Conservation (phyloP, 2,329 filamentous ascomycete species). For the Apiospora saccharicola region DNA sequence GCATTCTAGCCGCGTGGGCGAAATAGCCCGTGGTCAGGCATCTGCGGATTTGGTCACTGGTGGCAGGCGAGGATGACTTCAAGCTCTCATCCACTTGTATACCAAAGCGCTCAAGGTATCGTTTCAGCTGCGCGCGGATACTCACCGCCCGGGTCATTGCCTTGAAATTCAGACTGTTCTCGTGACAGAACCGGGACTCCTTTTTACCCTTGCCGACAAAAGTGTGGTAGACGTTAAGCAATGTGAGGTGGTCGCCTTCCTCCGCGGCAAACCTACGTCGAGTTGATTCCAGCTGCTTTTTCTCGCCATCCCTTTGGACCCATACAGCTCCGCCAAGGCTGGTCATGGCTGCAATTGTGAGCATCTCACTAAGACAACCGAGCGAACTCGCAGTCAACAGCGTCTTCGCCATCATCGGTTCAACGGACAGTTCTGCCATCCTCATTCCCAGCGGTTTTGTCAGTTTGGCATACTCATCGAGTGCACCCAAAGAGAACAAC, state of each 20-base stretch:
- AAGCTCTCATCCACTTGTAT: constrained; percentile 72
- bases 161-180: constrained; percentile 88
- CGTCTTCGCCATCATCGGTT: constrained; percentile 95
- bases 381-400: constrained; percentile 79
- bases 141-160: constrained; percentile 82
- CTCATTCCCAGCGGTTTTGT: constrained; percentile 85
- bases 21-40: constrained; percentile 93
- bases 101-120: constrained; percentile 86
- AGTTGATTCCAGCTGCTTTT: constrained; percentile 76
- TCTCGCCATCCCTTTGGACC: constrained; percentile 80
- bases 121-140: constrained; percentile 84
- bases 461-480: constrained; percentile 90
- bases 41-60: constrained; percentile 78
- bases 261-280: constrained; percentile 86
- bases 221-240: constrained; percentile 91
- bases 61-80: constrained; percentile 45
- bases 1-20: constrained; percentile 92
- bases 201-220: constrained; percentile 86
- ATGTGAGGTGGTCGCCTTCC: constrained; percentile 91
- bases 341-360: constrained; percentile 94
- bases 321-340: constrained; percentile 84
- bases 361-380: constrained; percentile 81
- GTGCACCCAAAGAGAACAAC: constrained; percentile 82
- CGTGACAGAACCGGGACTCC: constrained; percentile 84
- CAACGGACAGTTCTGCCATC: constrained; percentile 92